A percentile compares a stretch with the other conserved stretches of the same genome.
Evolutionary conservation across 1,139 yeast genomes (phyloP).

Genomic region (Geotrichum macrosporum): DNA sequence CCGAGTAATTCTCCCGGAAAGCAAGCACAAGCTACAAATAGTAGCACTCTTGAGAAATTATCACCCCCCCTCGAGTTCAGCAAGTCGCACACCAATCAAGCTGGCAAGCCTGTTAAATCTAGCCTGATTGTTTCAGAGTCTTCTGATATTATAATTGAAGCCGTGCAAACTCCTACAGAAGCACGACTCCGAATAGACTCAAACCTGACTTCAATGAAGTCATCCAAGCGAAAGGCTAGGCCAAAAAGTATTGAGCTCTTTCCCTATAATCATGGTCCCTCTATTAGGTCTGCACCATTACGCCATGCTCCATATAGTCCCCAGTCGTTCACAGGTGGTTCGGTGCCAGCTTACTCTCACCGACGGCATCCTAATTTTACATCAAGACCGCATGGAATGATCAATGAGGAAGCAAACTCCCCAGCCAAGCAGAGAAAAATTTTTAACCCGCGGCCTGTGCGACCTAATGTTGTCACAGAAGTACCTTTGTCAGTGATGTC

Average conservation of each 20-base stretch:
- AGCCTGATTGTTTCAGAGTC: constrained; percentile 19
- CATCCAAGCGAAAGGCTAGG: constrained; percentile 11
- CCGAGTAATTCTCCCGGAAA: background rate
- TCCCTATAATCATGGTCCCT: constrained; percentile 15
- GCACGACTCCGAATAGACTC: constrained; percentile 3
- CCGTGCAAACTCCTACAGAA: constrained; percentile 22
- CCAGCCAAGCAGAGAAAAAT: background rate
- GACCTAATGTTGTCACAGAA: background rate
- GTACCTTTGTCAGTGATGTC: background rate
- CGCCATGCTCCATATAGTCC: constrained; percentile 19
- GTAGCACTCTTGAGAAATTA: no score
- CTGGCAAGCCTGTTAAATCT: background rate
- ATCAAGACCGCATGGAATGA: no score
- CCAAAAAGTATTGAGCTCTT: constrained; percentile 17
- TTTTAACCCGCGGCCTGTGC: background rate
- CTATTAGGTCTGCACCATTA: constrained; percentile 22
- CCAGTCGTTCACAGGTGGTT: background rate
- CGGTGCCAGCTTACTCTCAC: no score
- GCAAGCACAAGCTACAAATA: background rate
- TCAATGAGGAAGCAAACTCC: no score
- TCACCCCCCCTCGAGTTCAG: no score
- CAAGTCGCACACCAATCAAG: background rate
- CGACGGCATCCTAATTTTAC: no score
- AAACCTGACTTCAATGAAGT: constrained; percentile 6
- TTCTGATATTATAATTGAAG: constrained; percentile 20